These are phyloP conservation scores for Aspergillus haitiensis DNA, from an alignment of 495 filamentous ascomycete species.

Conservation along the genomic window DNA sequence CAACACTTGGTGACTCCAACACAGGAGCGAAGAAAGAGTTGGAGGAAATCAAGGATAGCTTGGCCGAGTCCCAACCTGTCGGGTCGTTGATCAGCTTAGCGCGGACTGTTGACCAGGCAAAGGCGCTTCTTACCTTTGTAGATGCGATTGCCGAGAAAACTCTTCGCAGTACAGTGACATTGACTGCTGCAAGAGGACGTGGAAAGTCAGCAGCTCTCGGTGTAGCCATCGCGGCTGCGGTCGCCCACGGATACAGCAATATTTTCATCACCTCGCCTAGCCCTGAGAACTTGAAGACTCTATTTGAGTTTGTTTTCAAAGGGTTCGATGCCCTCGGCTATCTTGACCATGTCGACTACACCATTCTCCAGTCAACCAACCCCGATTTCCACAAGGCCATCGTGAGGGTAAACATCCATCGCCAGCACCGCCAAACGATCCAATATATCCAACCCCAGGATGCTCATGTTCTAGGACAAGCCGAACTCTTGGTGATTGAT, in stretches of 20 bases:
- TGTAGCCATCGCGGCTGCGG: conserved; percentile 87
- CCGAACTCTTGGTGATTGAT: conserved; percentile 94
- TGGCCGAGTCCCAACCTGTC: conserved; percentile 81
- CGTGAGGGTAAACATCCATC: conserved; percentile 92
- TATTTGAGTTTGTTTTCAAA: conserved; percentile 98
- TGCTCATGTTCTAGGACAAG: conserved; percentile 89
- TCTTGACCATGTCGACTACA: conserved; percentile 93
- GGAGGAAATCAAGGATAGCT: conserved; percentile 79
- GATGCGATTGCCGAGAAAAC: conserved; percentile 98
- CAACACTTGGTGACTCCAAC: conserved; percentile 64
- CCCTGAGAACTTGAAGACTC: conserved; percentile 96
- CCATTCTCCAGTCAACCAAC: conserved; percentile 97
- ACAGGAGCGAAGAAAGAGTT: conserved; percentile 72
- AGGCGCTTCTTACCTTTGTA: conserved; percentile 90
- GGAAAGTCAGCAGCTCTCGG: conserved; percentile 97
- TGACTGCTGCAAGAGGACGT: conserved; percentile 92
- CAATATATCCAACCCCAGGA: conserved; percentile 98
- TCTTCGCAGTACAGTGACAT: conserved; percentile 83
- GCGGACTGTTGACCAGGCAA: conserved; percentile 91
- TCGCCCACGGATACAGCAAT: conserved; percentile 97
- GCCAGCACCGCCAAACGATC: conserved; percentile 95
- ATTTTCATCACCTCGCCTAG: conserved; percentile 99
- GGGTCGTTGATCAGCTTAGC: conserved; percentile 81
- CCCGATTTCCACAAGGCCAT: conserved; percentile 99
- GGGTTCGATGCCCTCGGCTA: conserved; percentile 94